These are phyloP conservation scores for Gracilaria domingensis DNA, from an alignment of 23 red algal genomes.

Conservation along the genomic window DNA sequence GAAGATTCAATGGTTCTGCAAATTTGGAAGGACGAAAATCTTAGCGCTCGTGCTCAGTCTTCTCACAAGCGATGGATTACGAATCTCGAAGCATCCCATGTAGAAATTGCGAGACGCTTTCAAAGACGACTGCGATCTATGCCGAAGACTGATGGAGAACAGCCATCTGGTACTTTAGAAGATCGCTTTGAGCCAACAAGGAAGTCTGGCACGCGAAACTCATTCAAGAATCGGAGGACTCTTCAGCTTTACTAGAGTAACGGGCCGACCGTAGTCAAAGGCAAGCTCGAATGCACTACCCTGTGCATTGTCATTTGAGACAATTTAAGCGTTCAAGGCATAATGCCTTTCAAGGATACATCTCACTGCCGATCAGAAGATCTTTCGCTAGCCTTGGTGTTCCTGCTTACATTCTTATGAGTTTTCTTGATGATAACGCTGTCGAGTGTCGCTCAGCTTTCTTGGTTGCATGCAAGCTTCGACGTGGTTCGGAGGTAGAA, in stretches of 20 bases:
- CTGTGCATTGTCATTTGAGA: neutral
- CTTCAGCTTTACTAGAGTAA: conserved; percentile 13
- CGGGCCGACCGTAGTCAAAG: neutral
- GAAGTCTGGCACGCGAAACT: conserved; percentile 7
- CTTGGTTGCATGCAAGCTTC: neutral
- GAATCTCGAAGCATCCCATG: conserved; percentile 63
- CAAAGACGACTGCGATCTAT: conserved; percentile 65
- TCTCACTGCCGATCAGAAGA: neutral
- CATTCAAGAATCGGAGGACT: conserved; percentile 33
- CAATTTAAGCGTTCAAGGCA: neutral
- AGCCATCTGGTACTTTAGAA: neutral
- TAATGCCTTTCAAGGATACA: neutral
- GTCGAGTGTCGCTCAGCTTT: neutral
- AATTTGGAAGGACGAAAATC: conserved; percentile 77
- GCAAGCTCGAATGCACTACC: neutral
- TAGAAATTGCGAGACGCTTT: conserved; percentile 52
- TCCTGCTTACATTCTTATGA: neutral
- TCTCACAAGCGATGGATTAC: conserved; percentile 65
- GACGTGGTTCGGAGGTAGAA: neutral
- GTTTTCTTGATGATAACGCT: neutral
- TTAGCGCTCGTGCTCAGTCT: conserved; percentile 64
- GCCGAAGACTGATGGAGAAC: conserved; percentile 34
- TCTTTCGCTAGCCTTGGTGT: neutral
- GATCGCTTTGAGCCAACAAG: conserved; percentile 31
- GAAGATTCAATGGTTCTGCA: conserved; percentile 72